A percentile compares a stretch with the other conserved stretches of the same genome.
phyloP scores from a whole-genome alignment of 495 filamentous ascomycete genomes.

The Hypoxylon trugodes region DNA sequence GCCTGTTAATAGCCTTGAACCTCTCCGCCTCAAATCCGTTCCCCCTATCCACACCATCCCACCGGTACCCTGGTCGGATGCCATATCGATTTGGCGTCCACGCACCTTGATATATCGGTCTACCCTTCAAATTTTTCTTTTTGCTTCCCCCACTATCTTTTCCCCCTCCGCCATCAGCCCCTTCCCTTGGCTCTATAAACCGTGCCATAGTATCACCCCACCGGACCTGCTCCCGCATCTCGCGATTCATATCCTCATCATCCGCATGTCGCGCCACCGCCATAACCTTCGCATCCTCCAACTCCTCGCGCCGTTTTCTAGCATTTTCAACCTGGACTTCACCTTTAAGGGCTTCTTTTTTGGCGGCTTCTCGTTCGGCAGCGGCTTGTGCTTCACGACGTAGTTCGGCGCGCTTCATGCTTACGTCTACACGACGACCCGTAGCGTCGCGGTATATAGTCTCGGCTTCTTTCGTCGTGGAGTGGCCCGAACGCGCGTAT shows the following conservation, averaged over 20 bases:
- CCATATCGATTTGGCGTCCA: conserved; percentile 92
- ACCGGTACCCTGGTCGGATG: conserved; percentile 88
- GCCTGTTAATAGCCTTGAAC: conserved; percentile 85
- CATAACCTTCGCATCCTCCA: conserved; percentile 83
- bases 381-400: conserved; percentile 77
- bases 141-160: conserved; percentile 41
- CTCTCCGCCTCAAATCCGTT: conserved; percentile 96
- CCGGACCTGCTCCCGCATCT: conserved; percentile 74
- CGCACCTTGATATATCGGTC: conserved; percentile 79
- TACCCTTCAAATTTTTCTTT: conserved; percentile 59
- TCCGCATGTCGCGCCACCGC: conserved; percentile 79
- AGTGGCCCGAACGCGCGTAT: conserved; percentile 43
- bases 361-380: conserved; percentile 66
- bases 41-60: conserved; percentile 96
- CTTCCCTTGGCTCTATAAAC: conserved; percentile 67
- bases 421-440: conserved; percentile 88
- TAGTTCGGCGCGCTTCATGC: conserved; percentile 87
- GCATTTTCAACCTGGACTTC: conserved; percentile 79
- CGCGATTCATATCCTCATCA: conserved; percentile 83
- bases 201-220: conserved; percentile 95
- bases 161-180: not conserved
- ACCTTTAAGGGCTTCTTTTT: conserved; percentile 73
- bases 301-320: conserved; percentile 60
- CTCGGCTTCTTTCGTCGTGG: conserved; percentile 62
- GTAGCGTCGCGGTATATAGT: conserved; percentile 94